Percentiles rank a stretch among this genome's conserved stretches.
phyloP scores from a whole-genome alignment of 2,329 filamentous ascomycete genomes.

The Monosporascus sp. region DNA sequence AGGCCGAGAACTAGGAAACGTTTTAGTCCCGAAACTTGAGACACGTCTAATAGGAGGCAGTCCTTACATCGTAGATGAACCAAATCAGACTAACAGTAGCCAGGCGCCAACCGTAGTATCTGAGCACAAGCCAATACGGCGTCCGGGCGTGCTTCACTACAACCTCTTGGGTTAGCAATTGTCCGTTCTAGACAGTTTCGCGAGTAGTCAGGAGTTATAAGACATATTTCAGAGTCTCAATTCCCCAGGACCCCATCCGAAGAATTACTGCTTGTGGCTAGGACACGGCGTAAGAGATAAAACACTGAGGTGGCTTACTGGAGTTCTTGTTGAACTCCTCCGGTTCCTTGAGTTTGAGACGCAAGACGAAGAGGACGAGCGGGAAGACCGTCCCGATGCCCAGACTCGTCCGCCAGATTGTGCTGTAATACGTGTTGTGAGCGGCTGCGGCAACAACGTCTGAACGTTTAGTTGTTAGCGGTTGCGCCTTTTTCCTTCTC shows the following conservation, averaged over 20 bases:
- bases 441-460: constrained; percentile 51
- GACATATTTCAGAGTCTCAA: no score
- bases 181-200: not conserved
- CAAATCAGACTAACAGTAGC: constrained; percentile 67
- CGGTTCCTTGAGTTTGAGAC: constrained; percentile 69
- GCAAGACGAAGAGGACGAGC: constrained; percentile 62
- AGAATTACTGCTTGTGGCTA: no score
- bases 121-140: constrained; percentile 49
- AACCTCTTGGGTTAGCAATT: constrained; percentile 1
- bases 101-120: constrained; percentile 71
- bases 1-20: constrained; percentile 59
- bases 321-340: constrained; percentile 69
- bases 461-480: not conserved
- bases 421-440: constrained; percentile 56
- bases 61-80: constrained; percentile 71
- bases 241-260: no score
- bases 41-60: not conserved
- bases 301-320: constrained; percentile 44
- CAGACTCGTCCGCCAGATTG: constrained; percentile 76
- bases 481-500: not conserved
- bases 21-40: no score
- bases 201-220: not conserved
- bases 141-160: constrained; percentile 38
- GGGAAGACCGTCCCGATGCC: constrained; percentile 77
- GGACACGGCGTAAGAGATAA: not conserved